These are phyloP conservation scores for Fusarium falciforme DNA, from an alignment of 2,329 filamentous ascomycete species.

Conservation along the genomic window DNA sequence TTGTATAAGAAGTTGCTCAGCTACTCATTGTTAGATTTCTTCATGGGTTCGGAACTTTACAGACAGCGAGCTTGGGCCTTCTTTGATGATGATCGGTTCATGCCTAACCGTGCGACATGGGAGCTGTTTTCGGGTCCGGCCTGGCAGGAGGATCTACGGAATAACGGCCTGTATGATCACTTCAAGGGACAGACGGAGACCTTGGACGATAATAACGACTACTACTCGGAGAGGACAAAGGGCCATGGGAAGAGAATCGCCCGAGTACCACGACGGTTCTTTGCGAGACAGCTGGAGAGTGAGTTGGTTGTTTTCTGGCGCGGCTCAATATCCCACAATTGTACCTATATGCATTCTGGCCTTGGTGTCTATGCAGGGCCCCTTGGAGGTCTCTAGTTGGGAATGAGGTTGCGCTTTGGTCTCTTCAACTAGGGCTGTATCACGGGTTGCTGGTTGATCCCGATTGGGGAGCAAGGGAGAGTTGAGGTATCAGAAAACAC, in stretches of 20 bases:
- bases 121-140: too few species aligned
- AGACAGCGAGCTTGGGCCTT: conserved; percentile 11
- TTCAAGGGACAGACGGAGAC: neutral
- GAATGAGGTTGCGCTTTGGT: neutral
- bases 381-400: neutral
- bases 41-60: neutral
- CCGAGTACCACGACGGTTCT: neutral
- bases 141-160: neutral
- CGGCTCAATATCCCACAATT: neutral
- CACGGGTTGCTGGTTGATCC: neutral
- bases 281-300: too few species aligned
- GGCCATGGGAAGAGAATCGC: neutral
- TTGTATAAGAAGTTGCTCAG: neutral
- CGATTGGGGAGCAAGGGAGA: neutral
- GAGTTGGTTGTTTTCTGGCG: neutral
- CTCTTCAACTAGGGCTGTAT: neutral
- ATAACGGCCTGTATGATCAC: neutral
- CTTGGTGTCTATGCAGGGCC: neutral
- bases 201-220: neutral
- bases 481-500: neutral
- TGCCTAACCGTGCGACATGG: neutral
- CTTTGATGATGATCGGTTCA: neutral
- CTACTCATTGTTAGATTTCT: neutral
- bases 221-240: neutral
- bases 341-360: neutral